Base-by-base conservation (phyloP, 1,284 basidiomycete genomes). In the Apiotrichum gracile region DNA sequence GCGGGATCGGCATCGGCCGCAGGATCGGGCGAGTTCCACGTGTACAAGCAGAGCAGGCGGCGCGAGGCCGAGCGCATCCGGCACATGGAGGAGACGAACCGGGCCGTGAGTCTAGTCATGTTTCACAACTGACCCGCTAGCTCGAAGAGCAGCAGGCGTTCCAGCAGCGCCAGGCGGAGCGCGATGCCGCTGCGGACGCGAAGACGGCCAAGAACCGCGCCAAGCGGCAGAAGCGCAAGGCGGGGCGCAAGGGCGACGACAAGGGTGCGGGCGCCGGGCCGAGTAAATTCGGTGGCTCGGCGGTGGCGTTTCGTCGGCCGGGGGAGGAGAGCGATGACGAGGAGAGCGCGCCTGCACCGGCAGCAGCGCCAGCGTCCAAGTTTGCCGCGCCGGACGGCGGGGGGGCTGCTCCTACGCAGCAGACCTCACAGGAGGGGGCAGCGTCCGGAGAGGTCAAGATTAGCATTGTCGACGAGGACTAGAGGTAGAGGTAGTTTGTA, bases 21-120 rank as follows among this genome's bases (percentile, higher is more conserved):
- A 17, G 92, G 92, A 44, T 91, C 87, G 60, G 91, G 91, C 46
- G 92, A 96, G 74, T 96, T 96, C 66, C 96, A 99, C 70, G 96
- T 99, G 5, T 99, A 98, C 79, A 98, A 98, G 74, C 92, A 96
- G 41, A 85, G 86, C 60, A 78, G 96, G 58, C 80, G 94, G 67
- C 81, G 93, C 67, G 96, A 99, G 77, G 97, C 94, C 66, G 96
- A 99, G 73, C 79, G 96, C 46, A 73, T 98, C 51, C 91, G 88
- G 76, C 65, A 94, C 10, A 85, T 99, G 81, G 90, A 96, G 61
- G 91, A 96, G 58, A 78, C 84, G 61, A 75, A 84, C 10, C 79
- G 82, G 66, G 86, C 87, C 76, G 94, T 92, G 62, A 58, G 80
- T 73, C 22, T 21, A 10, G 8, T 21, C 10, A n/a, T 9, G 12